Percentiles rank a stretch among this genome's conserved stretches.
Evolutionary conservation across 345 rosid genomes (phyloP).

Genomic region (Erodium maritimum): DNA sequence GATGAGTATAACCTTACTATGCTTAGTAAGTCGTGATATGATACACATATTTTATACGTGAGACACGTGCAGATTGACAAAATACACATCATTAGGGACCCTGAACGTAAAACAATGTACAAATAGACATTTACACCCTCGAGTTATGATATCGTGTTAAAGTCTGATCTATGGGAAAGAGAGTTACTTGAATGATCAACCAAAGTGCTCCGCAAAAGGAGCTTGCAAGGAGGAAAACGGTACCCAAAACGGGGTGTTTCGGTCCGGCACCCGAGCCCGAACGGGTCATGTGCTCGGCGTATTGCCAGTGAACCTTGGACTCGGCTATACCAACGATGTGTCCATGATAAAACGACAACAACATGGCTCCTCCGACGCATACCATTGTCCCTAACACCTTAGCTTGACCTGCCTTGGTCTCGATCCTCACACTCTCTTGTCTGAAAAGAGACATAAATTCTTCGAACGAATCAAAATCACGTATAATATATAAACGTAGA

Average conservation of each 20-base stretch:
- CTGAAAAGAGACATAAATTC: slow-evolving; percentile 16
- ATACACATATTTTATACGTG: no score
- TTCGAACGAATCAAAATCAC: neutral
- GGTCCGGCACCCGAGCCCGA: slow-evolving; percentile 4
- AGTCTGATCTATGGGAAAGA: neutral
- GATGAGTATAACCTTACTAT: no score
- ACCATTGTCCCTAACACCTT: slow-evolving; percentile 61
- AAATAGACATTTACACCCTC: no score
- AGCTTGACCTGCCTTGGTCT: slow-evolving; percentile 56
- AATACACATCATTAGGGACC: no score
- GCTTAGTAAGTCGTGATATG: no score
- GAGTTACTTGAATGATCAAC: slow-evolving; percentile 70
- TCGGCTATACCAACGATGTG: slow-evolving; percentile 34
- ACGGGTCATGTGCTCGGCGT: slow-evolving; percentile 29
- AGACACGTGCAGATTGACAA: no score
- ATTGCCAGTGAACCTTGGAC: slow-evolving; percentile 68
- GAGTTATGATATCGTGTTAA: no score
- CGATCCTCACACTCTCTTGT: slow-evolving; percentile 60
- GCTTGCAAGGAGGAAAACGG: slow-evolving; percentile 46
- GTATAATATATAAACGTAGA: neutral
- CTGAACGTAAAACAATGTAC: no score
- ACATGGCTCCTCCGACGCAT: slow-evolving; percentile 90
- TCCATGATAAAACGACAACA: slow-evolving; percentile 84
- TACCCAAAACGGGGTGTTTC: slow-evolving; percentile 46
- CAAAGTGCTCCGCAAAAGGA: slow-evolving; percentile 54